Base-by-base conservation (phyloP, 1,284 basidiomycete species). In the Moesziomyces aphidis region DNA sequence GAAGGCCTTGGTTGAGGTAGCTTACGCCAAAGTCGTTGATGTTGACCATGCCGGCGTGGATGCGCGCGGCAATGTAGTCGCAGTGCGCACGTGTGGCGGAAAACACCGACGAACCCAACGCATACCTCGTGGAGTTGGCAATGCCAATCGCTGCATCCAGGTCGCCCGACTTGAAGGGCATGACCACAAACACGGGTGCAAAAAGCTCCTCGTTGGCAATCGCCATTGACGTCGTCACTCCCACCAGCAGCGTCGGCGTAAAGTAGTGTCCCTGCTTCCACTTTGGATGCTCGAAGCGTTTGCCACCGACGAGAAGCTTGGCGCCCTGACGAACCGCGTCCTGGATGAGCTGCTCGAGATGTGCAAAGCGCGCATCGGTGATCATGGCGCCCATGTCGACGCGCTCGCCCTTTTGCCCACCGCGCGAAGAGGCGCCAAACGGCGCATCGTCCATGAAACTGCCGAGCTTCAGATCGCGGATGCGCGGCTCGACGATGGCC, bases 31-130 rank as follows among this genome's bases (percentile, higher is more conserved):
- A 97, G 69, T 80, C 80, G 80, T 98, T 98, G 79, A 97, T 89
- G 42, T 95, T 92, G 10, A 98, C 95, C 96, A 99, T 98, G 44
- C 96, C 96, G 75, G 93, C 95, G 63, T 95, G 89, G 50, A 98
- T 86, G 53, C 87, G 86, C 61, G 90, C 89, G 19, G 94, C 94
- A 13, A 98, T 91, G 56, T 90, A 87, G 55, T 91, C 77, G 81
- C 93, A 95, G 49, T 92, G 87, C 31, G 88, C 87, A 80, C 91
- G 90, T 79, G 91, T 89, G 13, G 90, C 90, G 10, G 95, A 95
- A 83, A 95, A 98, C n/a, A 99, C 93, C 61, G 93, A 93, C 1
- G 94, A 93, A 48, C 95, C 96, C n/a, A 99, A 89, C 10, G 93
- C 96, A 85, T 93, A 98, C 36, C 89, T 88, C 1, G 93, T 94